Evolutionary conservation across 768 basidiomycete genomes (phyloP), one percentile per base, ranked within the genome.

Genomic region (Amanita fuliginea): DNA sequence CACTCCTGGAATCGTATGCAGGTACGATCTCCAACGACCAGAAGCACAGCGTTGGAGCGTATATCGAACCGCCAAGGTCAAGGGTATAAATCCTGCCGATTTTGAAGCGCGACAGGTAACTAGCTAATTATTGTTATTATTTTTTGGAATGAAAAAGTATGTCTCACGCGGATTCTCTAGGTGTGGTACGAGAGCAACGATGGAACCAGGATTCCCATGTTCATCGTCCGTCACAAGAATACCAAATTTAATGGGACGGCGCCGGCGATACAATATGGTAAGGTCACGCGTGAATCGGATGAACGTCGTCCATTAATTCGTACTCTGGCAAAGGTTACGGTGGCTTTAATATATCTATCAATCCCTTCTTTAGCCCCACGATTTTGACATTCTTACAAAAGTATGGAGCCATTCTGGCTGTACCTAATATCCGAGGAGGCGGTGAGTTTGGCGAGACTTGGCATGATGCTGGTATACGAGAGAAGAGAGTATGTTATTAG

Each of bases 361-460:
- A 74, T 50, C 87, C 87, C 7, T 78, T 75, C 61, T 91, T 89
- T 68, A 83, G 76, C 52, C 67, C 84, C 6, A 65, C 77, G 3
- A 75, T 85, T 46, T 71, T 92, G 36, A 88, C 85, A 0, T 84
- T 86, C 64, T 65, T 87, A 51, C 76, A 85, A 62, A 71, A 69
- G 35, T 91, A 86, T 57, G 76, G 82, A 7, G 81, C 76, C 6
- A 64, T 88, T 26, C 70, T 80, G 26, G 87, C 83, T 11, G 66
- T 73, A 16, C 68, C 69, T 0, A 78, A 71, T 54, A 78, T 82
- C 52, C 70, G 83, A 47, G 83, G 83, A 8, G 88, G 88, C 3
- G 74, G 75, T 1, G 85, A 88, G 59, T 90, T 88, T 54, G 88
- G 89, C 11, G 83, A 90, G 56, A 75, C 80, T n/a, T 92, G 89